Evolutionary conservation across 192 early-diverging fungal species (phyloP).

Genomic region (Umbelopsis sp.): DNA sequence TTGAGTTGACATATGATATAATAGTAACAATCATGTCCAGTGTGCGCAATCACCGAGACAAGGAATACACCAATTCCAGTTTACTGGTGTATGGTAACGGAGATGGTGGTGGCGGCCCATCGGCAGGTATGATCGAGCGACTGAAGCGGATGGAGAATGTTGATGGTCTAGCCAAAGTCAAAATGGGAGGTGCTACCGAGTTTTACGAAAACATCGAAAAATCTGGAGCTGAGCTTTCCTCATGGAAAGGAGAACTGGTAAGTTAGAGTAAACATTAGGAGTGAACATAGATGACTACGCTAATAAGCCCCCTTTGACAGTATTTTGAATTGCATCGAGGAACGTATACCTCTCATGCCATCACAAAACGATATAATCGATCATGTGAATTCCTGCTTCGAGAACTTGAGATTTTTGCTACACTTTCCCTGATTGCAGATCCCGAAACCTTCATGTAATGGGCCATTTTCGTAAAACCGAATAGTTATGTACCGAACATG

Average conservation of each 20-base stretch:
- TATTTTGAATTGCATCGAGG: slow-evolving; percentile 99
- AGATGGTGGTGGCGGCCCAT: slow-evolving; percentile 95
- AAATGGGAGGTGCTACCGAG: slow-evolving; percentile 73
- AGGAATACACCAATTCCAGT: slow-evolving; percentile 82
- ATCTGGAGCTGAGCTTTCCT: slow-evolving; percentile 66
- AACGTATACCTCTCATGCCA: slow-evolving; percentile 93
- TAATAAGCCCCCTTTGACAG: slow-evolving; percentile 7
- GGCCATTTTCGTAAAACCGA: background rate
- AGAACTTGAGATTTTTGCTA: slow-evolving; percentile 78
- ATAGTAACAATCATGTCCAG: slow-evolving; percentile 72
- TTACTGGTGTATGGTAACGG: slow-evolving; percentile 94
- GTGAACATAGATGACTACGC: background rate
- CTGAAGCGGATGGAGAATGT: slow-evolving; percentile 73
- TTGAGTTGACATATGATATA: background rate
- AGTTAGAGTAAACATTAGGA: background rate
- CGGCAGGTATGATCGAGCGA: slow-evolving; percentile 83
- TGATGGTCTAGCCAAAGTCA: slow-evolving; percentile 74
- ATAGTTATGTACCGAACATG: background rate
- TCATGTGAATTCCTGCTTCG: slow-evolving; percentile 82
- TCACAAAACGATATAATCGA: slow-evolving; percentile 86
- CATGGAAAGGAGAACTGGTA: slow-evolving; percentile 95
- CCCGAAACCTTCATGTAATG: slow-evolving; percentile 26
- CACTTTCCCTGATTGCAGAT: slow-evolving; percentile 44
- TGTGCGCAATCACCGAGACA: slow-evolving; percentile 88
- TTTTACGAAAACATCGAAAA: slow-evolving; percentile 86